Conservation (phyloP, 1,139 yeast species). For the Lizanozyma gosingica region DNA sequence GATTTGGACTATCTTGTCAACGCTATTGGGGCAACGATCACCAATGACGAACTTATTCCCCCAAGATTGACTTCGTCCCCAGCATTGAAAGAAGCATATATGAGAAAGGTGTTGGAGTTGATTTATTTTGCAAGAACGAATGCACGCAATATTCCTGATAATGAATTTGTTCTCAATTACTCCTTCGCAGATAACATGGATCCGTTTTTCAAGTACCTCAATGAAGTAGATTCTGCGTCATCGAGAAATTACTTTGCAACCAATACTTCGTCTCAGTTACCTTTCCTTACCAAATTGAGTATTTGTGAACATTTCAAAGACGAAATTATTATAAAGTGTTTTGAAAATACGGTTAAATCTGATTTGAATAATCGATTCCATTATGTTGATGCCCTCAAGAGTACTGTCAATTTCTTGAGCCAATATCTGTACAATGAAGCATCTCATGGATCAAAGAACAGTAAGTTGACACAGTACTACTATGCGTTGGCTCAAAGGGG, state of each 20-base stretch:
- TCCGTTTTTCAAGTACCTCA: conserved; percentile 23
- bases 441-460: conserved; percentile 6
- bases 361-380: conserved; percentile 49
- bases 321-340: conserved; percentile 51
- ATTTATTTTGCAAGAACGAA: conserved; percentile 32
- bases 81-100: conserved; percentile 33
- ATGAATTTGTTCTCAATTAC: conserved; percentile 28
- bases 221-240: conserved; percentile 33
- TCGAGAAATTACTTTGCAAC: conserved; percentile 17
- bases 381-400: conserved; percentile 57
- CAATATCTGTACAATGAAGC: conserved; percentile 7
- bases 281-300: conserved; percentile 46
- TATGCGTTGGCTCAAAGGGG: conserved; percentile 25
- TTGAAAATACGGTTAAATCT: conserved; percentile 40
- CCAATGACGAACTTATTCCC: conserved; percentile 39
- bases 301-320: conserved; percentile 52
- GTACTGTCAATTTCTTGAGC: conserved; percentile 9
- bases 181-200: conserved; percentile 31
- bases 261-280: conserved; percentile 18
- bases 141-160: conserved; percentile 16
- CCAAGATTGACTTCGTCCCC: conserved; percentile 29
- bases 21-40: not conserved
- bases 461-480: conserved; percentile 12
- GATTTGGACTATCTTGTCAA: conserved; percentile 40
- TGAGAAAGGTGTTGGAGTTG: conserved; percentile 43